These are phyloP conservation scores for Posidonia australis DNA, from an alignment of 106 monocot genomes.

Conservation along the genomic window DNA sequence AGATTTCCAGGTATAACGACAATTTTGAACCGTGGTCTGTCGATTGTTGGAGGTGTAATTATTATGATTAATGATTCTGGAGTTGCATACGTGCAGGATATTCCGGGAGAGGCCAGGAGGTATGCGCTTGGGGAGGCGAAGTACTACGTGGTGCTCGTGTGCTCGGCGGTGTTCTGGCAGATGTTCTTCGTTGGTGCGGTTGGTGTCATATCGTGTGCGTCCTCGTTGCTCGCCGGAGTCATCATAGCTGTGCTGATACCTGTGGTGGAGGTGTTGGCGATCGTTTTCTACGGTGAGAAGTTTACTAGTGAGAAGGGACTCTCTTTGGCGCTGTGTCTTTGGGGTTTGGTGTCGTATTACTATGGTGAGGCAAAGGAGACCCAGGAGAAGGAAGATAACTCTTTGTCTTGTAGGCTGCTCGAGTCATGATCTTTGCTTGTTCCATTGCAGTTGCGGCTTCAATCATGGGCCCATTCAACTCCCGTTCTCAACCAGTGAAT, in stretches of 20 bases:
- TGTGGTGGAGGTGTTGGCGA: constrained; percentile 34
- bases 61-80: not conserved
- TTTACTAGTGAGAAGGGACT: constrained; percentile 19
- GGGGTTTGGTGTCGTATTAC: constrained; percentile 23
- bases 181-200: constrained; percentile 48
- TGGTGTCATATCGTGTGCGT: constrained; percentile 44
- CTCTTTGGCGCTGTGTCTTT: constrained; percentile 13
- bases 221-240: constrained; percentile 62
- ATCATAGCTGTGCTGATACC: constrained; percentile 46
- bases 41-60: not conserved
- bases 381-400: not conserved
- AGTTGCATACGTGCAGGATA: too few relatives aligned
- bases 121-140: constrained; percentile 39
- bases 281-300: constrained; percentile 19
- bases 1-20: too few relatives aligned
- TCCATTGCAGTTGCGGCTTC: too few relatives aligned
- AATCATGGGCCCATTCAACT: too few relatives aligned
- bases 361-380: constrained; percentile 11
- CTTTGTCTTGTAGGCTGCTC: too few relatives aligned
- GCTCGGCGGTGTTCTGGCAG: constrained; percentile 34
- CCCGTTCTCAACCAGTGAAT: too few relatives aligned
- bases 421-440: too few relatives aligned
- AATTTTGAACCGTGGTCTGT: too few relatives aligned
- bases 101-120: constrained; percentile 35
- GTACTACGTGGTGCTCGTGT: constrained; percentile 48